Percentiles rank a stretch among this genome's conserved stretches.
Evolutionary conservation across 2,329 filamentous ascomycete genomes (phyloP).

Genomic region (Fusarium mundagurra): DNA sequence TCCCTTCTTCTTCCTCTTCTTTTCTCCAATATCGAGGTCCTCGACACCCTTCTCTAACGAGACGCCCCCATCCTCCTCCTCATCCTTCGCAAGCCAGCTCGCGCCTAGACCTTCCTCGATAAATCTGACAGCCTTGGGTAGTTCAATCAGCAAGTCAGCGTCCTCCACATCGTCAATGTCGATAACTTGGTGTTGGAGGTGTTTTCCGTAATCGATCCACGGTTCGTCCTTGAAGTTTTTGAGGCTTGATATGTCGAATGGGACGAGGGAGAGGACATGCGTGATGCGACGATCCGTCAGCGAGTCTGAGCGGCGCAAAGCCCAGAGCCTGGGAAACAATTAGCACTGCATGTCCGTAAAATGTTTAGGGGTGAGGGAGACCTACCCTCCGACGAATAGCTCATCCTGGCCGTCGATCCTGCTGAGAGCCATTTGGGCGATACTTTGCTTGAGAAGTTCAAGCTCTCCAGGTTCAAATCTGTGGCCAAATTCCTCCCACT

Average conservation of each 20-base stretch:
- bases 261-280: slow-evolving; percentile 87
- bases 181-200: slow-evolving; percentile 78
- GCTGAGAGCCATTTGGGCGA: slow-evolving; percentile 54
- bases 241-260: slow-evolving; percentile 55
- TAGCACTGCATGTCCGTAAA: slow-evolving; percentile 8
- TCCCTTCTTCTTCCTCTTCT: slow-evolving; percentile 41
- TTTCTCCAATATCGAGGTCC: slow-evolving; percentile 21
- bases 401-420: slow-evolving; percentile 54
- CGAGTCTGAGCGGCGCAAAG: slow-evolving; percentile 75
- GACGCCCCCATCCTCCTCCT: slow-evolving; percentile 33
- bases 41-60: slow-evolving; percentile 31
- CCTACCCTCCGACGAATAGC: slow-evolving; percentile 54
- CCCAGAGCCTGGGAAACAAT: slow-evolving; percentile 69
- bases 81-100: slow-evolving; percentile 14
- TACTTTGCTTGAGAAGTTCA: slow-evolving; percentile 44
- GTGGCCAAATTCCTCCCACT: slow-evolving; percentile 43
- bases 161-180: slow-evolving; percentile 93
- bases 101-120: slow-evolving; percentile 76
- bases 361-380: slow-evolving; percentile 7
- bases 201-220: slow-evolving; percentile 60
- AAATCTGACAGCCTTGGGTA: slow-evolving; percentile 81
- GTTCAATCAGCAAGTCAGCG: slow-evolving; percentile 83
- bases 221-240: slow-evolving; percentile 60
- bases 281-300: slow-evolving; percentile 81
- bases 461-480: slow-evolving; percentile 34